Percentiles rank a stretch among this genome's conserved stretches.
Conservation (phyloP, 768 basidiomycete genomes). For the Calocybe cyanea region DNA sequence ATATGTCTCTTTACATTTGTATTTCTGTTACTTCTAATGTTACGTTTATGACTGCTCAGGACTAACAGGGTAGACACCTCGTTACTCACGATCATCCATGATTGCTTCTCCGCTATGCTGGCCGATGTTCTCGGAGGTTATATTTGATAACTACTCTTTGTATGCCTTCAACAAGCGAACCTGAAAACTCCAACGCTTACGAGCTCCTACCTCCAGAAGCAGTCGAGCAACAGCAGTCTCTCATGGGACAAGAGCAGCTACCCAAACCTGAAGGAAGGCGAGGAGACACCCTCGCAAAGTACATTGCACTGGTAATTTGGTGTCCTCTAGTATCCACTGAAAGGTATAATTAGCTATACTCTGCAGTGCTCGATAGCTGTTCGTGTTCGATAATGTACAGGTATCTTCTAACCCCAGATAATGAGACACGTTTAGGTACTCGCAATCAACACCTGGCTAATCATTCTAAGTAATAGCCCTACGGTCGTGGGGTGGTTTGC, state of each 20-base stretch:
- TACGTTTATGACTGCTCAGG: too few species aligned
- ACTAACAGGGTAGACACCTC: too few species aligned
- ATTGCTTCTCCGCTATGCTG: too few species aligned
- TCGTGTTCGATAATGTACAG: neutral
- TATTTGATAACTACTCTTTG: neutral
- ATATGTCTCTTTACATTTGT: too few species aligned
- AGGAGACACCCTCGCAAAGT: constrained; percentile 34
- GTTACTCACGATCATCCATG: too few species aligned
- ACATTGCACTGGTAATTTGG: constrained; percentile 34
- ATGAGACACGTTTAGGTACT: constrained; percentile 4
- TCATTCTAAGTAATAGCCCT: constrained; percentile 10
- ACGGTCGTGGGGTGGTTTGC: constrained; percentile 54
- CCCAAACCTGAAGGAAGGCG: constrained; percentile 32
- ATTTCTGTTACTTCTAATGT: too few species aligned
- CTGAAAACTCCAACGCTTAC: constrained; percentile 18
- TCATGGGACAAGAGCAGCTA: constrained; percentile 26
- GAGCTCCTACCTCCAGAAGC: constrained; percentile 23
- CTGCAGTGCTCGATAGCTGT: constrained; percentile 7
- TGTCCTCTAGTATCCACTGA: neutral
- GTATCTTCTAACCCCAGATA: neutral
- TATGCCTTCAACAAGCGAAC: constrained; percentile 11
- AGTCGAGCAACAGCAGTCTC: constrained; percentile 10
- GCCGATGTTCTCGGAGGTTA: too few species aligned
- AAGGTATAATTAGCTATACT: neutral
- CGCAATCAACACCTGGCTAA: constrained; percentile 14